Base-by-base conservation (phyloP, 2,329 filamentous ascomycete species). In the Fusarium sacchari region DNA sequence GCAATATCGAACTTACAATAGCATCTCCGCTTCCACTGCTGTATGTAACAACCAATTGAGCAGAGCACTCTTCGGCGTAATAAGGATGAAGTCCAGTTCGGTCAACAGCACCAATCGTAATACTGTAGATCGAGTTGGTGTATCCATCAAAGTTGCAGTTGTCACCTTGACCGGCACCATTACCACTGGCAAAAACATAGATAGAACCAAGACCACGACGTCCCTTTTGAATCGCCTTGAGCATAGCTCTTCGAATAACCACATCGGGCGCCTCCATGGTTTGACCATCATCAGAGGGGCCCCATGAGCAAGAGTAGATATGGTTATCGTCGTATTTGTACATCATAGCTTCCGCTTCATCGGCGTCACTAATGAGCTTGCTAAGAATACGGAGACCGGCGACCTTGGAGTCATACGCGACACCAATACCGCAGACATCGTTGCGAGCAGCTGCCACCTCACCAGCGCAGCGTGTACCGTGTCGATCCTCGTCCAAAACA, bases 111-210 rank as follows among this genome's bases (percentile, higher is more conserved):
- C 96, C 96, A 24, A 99, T 95, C 0, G 95, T 97, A 77, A 99
- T 96, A 81, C 95, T 98, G 87, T 98, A 99, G 77, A 99, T 99
- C 80, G 95, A 98, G 86, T 99, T 99, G 67, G 96, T 99, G 83
- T 99, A 99, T 43, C 96, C 96, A 80, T 99, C 96, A 81, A 99
- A 99, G 82, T 99, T 99, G 88, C 96, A 99, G 83, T 99, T 98
- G 82, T 99, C 96, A 52, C 94, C 95, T 73, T 86, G 90, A 7
- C 87, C 86, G 15, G 96, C 97, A 65, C 96, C 96, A 79, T 99
- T 99, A 67, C 96, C 96, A 74, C 96, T 83, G 47, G 96, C 96
- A 82, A 99, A 99, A 61, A 99, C 96, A 79, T 95, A 99, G 74
- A 99, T 93, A 34, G 94, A 97, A 14, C 96, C 96, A 60, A 92